Base-by-base conservation (phyloP, 768 basidiomycete genomes). In the Russula sp. region DNA sequence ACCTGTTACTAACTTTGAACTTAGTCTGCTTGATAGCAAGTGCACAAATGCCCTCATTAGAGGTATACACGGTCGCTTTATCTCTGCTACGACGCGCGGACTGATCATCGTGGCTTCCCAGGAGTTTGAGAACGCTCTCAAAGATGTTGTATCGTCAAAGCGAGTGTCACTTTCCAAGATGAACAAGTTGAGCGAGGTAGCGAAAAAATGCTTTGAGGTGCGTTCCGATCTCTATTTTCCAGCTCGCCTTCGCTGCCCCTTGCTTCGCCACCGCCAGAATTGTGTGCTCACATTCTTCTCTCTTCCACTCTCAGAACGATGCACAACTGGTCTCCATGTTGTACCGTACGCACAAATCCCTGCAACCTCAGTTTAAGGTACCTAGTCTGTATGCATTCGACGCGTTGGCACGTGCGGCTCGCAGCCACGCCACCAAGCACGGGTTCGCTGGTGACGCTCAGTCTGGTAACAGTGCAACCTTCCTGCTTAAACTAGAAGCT, bases 351-450 rank as follows among this genome's bases (percentile, higher is more conserved):
- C 95, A 98, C 77, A 92, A 89, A 74, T 82, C 86, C 9, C 79
- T 96, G 40, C 76, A 85, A 4, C 74, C 82, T 16, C 69, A 80
- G 11, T 79, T 81, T 66, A 96, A 98, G 73, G 83, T 95, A 63
- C 85, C 84, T 44, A 94, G 93, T 75, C 79, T 99, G 55, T 99
- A 98, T 75, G 85, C 88, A 45, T 91, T 99, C 72, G 95, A 99
- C 76, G 91, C 95, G 20, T 80, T 99, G 64, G 84, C 92, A 48
- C 86, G 96, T 62, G 94, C 88, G 18, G 92, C 93, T 20, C 81
- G 85, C 63, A 78, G 78, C 62, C 79, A 85, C 52, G 84, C 79
- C 50, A 84, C 77, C 69, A 94, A 94, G 73, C 81, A 83, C 57
- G 78, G 79, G 56, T 71, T 84, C 32, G 77, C 81, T 66, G 82